These are phyloP conservation scores for Articulospora tetracladia DNA, from an alignment of 495 filamentous ascomycete species.

Conservation along the genomic window DNA sequence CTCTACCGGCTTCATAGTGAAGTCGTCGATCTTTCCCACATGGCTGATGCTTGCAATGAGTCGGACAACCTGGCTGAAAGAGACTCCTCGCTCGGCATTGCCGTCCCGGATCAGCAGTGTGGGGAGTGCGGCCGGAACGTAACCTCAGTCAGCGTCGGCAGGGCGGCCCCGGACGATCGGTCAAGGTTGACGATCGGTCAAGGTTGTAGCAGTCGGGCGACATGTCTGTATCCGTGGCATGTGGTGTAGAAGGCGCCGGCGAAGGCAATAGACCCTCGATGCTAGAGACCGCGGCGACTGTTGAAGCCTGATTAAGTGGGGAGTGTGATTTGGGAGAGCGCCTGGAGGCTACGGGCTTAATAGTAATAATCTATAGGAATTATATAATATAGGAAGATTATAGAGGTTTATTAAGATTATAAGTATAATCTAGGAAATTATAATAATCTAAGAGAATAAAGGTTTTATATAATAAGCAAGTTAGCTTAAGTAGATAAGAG, in stretches of 20 bases:
- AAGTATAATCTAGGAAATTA: too few species aligned
- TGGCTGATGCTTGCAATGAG: constrained; percentile 16
- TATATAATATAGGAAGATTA: too few species aligned
- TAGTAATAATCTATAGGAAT: too few species aligned
- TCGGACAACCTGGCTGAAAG: constrained; percentile 19
- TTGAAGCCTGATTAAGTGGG: constrained; percentile 9
- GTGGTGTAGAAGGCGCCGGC: constrained; percentile 5
- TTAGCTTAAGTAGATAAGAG: too few species aligned
- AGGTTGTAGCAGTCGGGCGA: constrained; percentile 5
- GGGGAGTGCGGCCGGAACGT: constrained; percentile 24
- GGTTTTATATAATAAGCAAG: too few species aligned
- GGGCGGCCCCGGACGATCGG: constrained; percentile 4
- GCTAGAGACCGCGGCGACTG: constrained; percentile 6
- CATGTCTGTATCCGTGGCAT: constrained; percentile 11
- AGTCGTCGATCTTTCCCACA: constrained; percentile 14
- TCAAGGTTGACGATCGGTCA: constrained; percentile 2
- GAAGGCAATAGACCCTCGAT: constrained; percentile 15
- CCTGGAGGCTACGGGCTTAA: too few species aligned
- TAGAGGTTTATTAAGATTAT: too few species aligned
- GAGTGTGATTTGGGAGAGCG: constrained; percentile 11
- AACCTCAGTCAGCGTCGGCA: constrained; percentile 21
- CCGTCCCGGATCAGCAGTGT: constrained; percentile 50
- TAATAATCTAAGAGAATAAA: too few species aligned
- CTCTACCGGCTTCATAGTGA: constrained; percentile 16
- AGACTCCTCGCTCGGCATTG: constrained; percentile 43